phyloP scores from a whole-genome alignment of 1,139 yeast genomes.

The Martiniozyma asiatica region DNA sequence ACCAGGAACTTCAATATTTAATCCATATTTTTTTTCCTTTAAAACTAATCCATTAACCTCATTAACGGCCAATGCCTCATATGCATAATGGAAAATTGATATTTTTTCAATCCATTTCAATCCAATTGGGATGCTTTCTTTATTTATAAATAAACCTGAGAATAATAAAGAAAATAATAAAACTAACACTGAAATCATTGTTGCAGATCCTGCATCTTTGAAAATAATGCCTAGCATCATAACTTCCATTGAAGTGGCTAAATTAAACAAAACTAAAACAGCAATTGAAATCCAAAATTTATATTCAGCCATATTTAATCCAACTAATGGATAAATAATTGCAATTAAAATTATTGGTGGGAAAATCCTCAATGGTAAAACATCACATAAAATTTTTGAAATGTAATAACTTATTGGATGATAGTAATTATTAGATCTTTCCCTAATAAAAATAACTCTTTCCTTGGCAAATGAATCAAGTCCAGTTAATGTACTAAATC shows the following conservation, averaged over 20 bases:
- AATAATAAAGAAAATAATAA: conserved; percentile 75
- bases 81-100: conserved; percentile 90
- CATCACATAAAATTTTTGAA: conserved; percentile 80
- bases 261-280: conserved; percentile 68
- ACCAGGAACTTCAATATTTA: conserved; percentile 95
- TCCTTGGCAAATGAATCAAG: conserved; percentile 80
- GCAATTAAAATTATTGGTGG: conserved; percentile 82
- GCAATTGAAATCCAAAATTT: conserved; percentile 66
- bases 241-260: conserved; percentile 77
- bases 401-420: conserved; percentile 74
- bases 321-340: conserved; percentile 85
- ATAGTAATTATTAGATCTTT: conserved; percentile 89
- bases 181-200: conserved; percentile 75
- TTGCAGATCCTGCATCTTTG: conserved; percentile 88
- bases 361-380: conserved; percentile 74
- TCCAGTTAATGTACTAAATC: conserved; percentile 87
- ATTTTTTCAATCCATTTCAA: conserved; percentile 73
- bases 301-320: conserved; percentile 64
- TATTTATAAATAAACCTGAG: conserved; percentile 87
- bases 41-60: conserved; percentile 84
- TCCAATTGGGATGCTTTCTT: conserved; percentile 58
- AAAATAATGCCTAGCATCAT: conserved; percentile 76
- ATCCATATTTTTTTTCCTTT: conserved; percentile 81
- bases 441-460: conserved; percentile 78
- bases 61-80: conserved; percentile 82